Conservation (phyloP, 2,329 filamentous ascomycete genomes). For the Fulvia fulva region DNA sequence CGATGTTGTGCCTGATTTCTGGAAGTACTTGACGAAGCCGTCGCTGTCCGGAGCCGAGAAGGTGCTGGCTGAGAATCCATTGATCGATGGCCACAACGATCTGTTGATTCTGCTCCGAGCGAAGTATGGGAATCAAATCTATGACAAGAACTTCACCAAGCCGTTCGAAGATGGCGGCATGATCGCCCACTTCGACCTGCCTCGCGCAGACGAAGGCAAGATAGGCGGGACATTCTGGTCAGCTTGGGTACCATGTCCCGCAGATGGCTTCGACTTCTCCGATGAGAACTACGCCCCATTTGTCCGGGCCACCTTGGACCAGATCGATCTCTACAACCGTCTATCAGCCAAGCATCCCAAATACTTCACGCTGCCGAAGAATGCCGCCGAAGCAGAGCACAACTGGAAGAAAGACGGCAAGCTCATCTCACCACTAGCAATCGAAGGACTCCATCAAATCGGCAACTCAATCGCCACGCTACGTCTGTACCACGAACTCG, state of each 20-base stretch:
- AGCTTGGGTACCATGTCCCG: constrained; percentile 74
- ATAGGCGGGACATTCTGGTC: constrained; percentile 92
- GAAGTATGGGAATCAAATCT: constrained; percentile 71
- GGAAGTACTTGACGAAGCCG: constrained; percentile 4
- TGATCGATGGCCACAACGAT: constrained; percentile 79
- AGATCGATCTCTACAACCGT: constrained; percentile 69
- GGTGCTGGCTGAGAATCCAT: constrained; percentile 26
- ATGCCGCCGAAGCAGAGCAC: constrained; percentile 58
- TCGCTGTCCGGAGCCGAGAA: constrained; percentile 20
- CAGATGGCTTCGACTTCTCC: constrained; percentile 67
- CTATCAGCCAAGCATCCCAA: constrained; percentile 61
- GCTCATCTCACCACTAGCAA: constrained; percentile 72
- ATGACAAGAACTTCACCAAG: constrained; percentile 61
- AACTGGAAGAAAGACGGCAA: constrained; percentile 44
- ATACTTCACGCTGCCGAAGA: constrained; percentile 62
- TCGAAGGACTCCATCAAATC: constrained; percentile 91
- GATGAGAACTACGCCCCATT: constrained; percentile 65
- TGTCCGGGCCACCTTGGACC: constrained; percentile 65
- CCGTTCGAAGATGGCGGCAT: constrained; percentile 70
- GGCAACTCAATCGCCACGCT: constrained; percentile 77
- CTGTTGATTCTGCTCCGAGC: constrained; percentile 69
- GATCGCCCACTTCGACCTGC: constrained; percentile 70
- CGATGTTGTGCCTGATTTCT: constrained; percentile 9
- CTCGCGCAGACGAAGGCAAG: constrained; percentile 65
- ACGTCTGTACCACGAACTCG: constrained; percentile 69